Evolutionary conservation across 139 green algal genomes (phyloP).

Genomic region (Auxenochlorella pyrenoidosa): DNA sequence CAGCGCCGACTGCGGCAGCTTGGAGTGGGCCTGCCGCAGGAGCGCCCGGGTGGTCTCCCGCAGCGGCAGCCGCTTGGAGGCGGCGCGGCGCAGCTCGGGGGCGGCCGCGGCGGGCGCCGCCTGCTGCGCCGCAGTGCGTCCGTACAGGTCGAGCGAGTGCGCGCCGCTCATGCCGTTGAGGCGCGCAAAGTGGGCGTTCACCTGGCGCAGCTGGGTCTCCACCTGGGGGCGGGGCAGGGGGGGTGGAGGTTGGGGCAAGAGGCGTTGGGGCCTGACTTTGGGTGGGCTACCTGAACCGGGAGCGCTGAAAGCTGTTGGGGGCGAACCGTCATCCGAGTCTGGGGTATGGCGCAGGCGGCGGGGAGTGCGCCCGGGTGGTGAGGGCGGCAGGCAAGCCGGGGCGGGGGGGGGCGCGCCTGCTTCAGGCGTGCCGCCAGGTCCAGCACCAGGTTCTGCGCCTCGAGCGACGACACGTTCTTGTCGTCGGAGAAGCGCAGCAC

Average conservation of each 20-base stretch:
- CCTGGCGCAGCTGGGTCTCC: conserved; percentile 53
- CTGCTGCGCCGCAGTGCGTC: conserved; percentile 24
- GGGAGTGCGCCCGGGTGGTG: background rate
- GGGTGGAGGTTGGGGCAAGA: background rate
- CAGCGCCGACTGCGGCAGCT: conserved; percentile 4
- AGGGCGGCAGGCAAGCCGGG: background rate
- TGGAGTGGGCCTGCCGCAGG: conserved; percentile 21
- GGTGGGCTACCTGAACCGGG: background rate
- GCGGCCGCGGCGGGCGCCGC: background rate
- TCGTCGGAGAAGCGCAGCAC: conserved; percentile 86
- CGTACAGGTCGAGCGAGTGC: conserved; percentile 60
- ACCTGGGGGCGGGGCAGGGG: conserved; percentile 36
- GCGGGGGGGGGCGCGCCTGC: conserved; percentile 41
- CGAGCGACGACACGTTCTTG: conserved; percentile 50
- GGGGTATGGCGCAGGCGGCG: too few relatives aligned
- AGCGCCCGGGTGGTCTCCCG: background rate
- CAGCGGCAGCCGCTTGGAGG: conserved; percentile 37
- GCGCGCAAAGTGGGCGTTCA: conserved; percentile 54
- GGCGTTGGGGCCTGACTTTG: background rate
- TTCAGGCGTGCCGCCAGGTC: conserved; percentile 66
- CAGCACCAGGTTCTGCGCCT: conserved; percentile 67
- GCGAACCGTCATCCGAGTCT: too few relatives aligned
- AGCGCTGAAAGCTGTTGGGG: too few relatives aligned
- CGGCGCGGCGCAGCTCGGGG: background rate
- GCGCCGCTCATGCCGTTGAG: conserved; percentile 51